Evolutionary conservation across 179 eudicot species (phyloP).

Genomic region (Heliamphora pulchella): DNA sequence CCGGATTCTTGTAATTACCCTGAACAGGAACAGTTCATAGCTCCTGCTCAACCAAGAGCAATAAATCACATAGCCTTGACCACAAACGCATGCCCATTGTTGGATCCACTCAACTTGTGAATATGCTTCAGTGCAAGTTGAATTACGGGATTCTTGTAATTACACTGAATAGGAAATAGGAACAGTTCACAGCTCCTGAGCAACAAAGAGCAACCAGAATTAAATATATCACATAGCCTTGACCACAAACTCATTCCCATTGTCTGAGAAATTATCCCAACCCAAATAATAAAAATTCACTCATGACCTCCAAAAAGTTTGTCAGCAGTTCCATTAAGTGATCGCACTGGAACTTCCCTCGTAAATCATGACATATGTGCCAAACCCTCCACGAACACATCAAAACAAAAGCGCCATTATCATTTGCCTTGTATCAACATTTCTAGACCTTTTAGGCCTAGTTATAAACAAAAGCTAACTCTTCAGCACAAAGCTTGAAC

Average conservation of each 20-base stretch:
- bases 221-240: too few species aligned
- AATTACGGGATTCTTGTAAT: too few species aligned
- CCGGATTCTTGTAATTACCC: too few species aligned
- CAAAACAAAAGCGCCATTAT: not conserved
- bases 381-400: not conserved
- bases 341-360: not conserved
- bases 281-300: not conserved
- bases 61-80: too few species aligned
- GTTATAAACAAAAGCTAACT: not conserved
- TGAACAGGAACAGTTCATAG: too few species aligned
- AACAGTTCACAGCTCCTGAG: not conserved
- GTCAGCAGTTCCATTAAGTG: not conserved
- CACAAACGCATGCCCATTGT: too few species aligned
- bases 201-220: not conserved
- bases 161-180: too few species aligned
- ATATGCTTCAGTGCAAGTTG: too few species aligned
- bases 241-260: not conserved
- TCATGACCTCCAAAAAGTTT: not conserved
- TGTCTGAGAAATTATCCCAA: not conserved
- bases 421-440: not conserved
- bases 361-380: not conserved
- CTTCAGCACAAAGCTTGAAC: not conserved
- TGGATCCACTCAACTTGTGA: too few species aligned
- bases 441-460: not conserved
- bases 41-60: too few species aligned